Conservation (phyloP, 176 grass and related monocot species). For the Carex kokanica region DNA sequence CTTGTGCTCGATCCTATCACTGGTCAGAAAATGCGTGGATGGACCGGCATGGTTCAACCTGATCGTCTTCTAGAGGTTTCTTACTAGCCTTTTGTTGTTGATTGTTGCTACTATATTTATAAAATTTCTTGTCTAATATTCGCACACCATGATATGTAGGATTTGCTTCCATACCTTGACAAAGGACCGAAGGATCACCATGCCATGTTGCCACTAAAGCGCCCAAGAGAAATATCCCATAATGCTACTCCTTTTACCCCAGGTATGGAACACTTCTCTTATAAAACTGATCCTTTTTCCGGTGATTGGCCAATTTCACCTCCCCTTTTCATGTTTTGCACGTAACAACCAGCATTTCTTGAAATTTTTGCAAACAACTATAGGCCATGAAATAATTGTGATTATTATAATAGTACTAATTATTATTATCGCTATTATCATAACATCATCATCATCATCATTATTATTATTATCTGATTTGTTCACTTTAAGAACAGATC, state of each 20-base stretch:
- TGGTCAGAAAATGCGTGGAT: conserved; percentile 83
- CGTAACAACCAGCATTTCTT: background rate
- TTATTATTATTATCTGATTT: too few relatives aligned
- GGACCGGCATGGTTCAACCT: conserved; percentile 89
- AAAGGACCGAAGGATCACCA: conserved; percentile 93
- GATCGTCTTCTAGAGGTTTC: conserved; percentile 91
- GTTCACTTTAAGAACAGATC: background rate
- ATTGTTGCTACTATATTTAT: conserved; percentile 16
- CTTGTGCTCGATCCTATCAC: conserved; percentile 88
- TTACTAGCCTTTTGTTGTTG: background rate
- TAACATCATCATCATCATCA: too few relatives aligned
- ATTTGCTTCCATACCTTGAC: conserved; percentile 85
- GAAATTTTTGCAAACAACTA: background rate
- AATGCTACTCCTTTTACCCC: conserved; percentile 39
- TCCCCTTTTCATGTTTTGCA: background rate
- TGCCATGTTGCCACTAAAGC: conserved; percentile 78
- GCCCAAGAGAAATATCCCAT: conserved; percentile 70
- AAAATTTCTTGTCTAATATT: background rate
- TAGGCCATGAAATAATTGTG: background rate
- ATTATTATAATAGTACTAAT: background rate
- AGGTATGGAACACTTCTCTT: conserved; percentile 31
- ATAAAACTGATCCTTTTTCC: background rate
- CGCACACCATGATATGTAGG: conserved; percentile 35
- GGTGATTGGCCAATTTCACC: background rate
- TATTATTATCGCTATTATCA: too few relatives aligned